Base-by-base conservation (phyloP, 805 yeast genomes). In the Myxozyma kluyveri region DNA sequence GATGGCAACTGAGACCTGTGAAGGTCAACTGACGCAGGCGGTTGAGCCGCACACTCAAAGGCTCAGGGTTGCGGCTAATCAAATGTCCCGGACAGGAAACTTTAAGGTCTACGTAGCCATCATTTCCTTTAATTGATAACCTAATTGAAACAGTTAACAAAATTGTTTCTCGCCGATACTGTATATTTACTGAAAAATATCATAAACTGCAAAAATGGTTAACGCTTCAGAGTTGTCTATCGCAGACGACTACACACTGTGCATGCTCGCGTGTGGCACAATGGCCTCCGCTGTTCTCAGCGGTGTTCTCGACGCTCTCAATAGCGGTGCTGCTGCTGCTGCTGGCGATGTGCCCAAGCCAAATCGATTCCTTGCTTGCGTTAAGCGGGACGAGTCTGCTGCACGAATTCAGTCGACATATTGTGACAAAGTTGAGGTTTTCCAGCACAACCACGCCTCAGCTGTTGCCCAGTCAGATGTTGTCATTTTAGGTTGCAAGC, bases 201-300 rank as follows among this genome's bases (percentile, higher is more conserved):
- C n/a, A n/a, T n/a, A n/a, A n/a, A n/a, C n/a, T n/a, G n/a, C n/a
- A n/a, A 29, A 29, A 29, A 29, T 29, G 33, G 33, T 29, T 35
- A 6, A 6, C 39, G 39, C 19, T 5, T 35, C 19, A 35, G 22
- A 38, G 7, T 17, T 41, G 35, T 10, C 45, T 14, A 49, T 49
- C 35, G 45, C 44, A 19, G 14, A 19, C 14, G 27, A 41, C 26
- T 56, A 56, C 38, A 56, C 60, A 2, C 42, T 91, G 47, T 78
- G 90, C 17, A 82, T 93, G 27, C 75, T 93, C 49, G 99, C 97
- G 32, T 82, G 96, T 63, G 99, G 99, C 55, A 89, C 86, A 49
- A 87, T 93, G 88, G 98, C 98, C 53, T 84, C 91, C 17, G 96
- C 98, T 9, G 87, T 93, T 42, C 77, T 88, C 29, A 76, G 87